A percentile compares a stretch with the other conserved stretches of the same genome.
Conservation (phyloP, 768 basidiomycete species). For the Suillus americanus region DNA sequence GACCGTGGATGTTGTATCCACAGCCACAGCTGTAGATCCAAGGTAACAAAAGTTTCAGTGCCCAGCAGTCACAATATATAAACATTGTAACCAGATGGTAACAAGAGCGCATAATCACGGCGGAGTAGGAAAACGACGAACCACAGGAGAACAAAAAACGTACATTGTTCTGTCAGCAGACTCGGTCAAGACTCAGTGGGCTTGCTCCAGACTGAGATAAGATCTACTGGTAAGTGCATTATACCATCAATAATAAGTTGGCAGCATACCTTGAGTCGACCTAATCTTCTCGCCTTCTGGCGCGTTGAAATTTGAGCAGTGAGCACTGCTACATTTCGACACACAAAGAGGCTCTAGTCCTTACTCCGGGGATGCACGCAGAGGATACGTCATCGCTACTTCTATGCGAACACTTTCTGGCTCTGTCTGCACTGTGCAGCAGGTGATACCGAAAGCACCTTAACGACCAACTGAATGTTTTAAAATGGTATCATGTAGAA, state of each 20-base stretch:
- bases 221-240: not conserved
- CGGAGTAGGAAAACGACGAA: not conserved
- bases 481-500: too few species aligned
- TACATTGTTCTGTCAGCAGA: not conserved
- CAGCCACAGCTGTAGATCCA: not conserved
- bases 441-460: too few species aligned
- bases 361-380: not conserved
- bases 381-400: too few species aligned
- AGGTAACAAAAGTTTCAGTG: not conserved
- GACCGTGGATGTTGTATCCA: not conserved
- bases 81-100: not conserved
- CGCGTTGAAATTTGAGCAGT: too few species aligned
- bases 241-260: not conserved
- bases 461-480: too few species aligned
- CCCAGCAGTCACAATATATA: not conserved
- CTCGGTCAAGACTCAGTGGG: not conserved
- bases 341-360: not conserved
- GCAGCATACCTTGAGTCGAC: not conserved
- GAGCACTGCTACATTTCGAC: not conserved
- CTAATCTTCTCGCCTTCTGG: not conserved
- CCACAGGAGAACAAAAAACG: not conserved
- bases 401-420: too few species aligned
- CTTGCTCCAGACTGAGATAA: not conserved
- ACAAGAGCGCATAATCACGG: not conserved
- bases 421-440: too few species aligned